Conservation (phyloP, 768 basidiomycete genomes). For the Flagelloscypha sp. region DNA sequence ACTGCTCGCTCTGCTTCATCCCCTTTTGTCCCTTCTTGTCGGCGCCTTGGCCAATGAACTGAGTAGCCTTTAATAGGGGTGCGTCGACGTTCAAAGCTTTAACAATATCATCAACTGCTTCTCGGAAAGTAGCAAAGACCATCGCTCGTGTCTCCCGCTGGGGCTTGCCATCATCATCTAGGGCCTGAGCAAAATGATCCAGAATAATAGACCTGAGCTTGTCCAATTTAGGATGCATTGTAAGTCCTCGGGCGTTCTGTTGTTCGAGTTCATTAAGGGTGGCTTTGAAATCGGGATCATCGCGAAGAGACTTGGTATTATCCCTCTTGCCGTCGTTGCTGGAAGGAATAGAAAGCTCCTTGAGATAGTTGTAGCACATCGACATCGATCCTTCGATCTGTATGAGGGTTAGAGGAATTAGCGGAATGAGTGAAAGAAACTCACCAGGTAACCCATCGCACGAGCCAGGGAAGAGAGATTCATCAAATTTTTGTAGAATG, state of each 20-base stretch:
- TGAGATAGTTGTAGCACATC: slow-evolving; percentile 67
- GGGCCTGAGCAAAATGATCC: slow-evolving; percentile 63
- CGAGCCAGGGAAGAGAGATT: slow-evolving; percentile 44
- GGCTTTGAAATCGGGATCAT: slow-evolving; percentile 53
- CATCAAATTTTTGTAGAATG: too few relatives aligned
- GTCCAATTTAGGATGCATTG: slow-evolving; percentile 89
- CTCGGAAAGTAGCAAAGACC: slow-evolving; percentile 89
- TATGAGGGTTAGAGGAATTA: slow-evolving; percentile 5
- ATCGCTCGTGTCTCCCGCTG: slow-evolving; percentile 61
- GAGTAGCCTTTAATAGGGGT: slow-evolving; percentile 72
- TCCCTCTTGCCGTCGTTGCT: slow-evolving; percentile 31
- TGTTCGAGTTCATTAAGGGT: slow-evolving; percentile 60
- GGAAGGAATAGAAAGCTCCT: slow-evolving; percentile 38
- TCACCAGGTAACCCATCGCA: slow-evolving; percentile 83
- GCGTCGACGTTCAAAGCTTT: slow-evolving; percentile 64
- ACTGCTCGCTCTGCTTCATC: slow-evolving; percentile 83
- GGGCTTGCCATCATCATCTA: slow-evolving; percentile 30
- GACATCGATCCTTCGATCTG: slow-evolving; percentile 78
- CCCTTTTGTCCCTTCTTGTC: slow-evolving; percentile 85
- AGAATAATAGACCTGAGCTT: slow-evolving; percentile 65
- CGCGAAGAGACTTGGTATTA: slow-evolving; percentile 38
- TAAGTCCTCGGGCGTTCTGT: slow-evolving; percentile 47
- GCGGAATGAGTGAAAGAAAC: slow-evolving; percentile 14
- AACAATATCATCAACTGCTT: slow-evolving; percentile 88
- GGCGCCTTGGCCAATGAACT: slow-evolving; percentile 86